Base-by-base conservation (phyloP, 2,329 filamentous ascomycete genomes). In the Aspergillus versicolor region DNA sequence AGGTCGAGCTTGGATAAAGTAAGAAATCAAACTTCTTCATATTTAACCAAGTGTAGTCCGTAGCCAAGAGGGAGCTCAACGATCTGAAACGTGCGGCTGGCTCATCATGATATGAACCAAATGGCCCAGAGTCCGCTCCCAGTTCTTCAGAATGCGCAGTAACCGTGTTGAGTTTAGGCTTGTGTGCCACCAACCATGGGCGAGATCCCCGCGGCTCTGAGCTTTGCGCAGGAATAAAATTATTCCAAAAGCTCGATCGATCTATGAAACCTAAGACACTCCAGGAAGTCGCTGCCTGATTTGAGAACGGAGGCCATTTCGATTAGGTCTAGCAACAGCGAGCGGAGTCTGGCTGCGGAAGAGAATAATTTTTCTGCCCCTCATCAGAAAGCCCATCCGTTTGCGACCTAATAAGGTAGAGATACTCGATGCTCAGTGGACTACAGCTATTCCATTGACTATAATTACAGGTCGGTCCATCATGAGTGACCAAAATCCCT, bases 401-500 rank as follows among this genome's bases (percentile, higher is more conserved):
- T 17, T 11, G n/a, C n/a, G 9, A 42, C 11, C 19, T 6, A 5
- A 11, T 24, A 49, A 38, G 37, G 44, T 34, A 34, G 27, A 47
- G 43, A 32, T 46, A 46, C 30, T 12, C 44, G 21, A 21, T 19
- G n/a, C 44, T 9, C 24, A 21, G 5, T 9, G 21, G 5, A 17
- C 19, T 15, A 21, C 22, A 44, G 6, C 6, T 27, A 34, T 17
- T 45, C 46, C 22, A n/a, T 27, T 53, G 21, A 53, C 51, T n/a
- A 32, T 3, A 27, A 21, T 41, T 15, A 15, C 42, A 53, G 53
- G 27, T 21, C 22, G 53, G 27, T 17, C 27, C 56, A 60, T 44
- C 41, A 73, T 72, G 70, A 52, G 54, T 55, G 65, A 63, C 47
- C 61, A 67, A 48, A 61, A 19, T 46, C 34, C 54, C 43, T 56